A percentile compares a stretch with the other conserved stretches of the same genome.
phyloP scores from a whole-genome alignment of 345 rosid genomes.

The Salix dunnii region DNA sequence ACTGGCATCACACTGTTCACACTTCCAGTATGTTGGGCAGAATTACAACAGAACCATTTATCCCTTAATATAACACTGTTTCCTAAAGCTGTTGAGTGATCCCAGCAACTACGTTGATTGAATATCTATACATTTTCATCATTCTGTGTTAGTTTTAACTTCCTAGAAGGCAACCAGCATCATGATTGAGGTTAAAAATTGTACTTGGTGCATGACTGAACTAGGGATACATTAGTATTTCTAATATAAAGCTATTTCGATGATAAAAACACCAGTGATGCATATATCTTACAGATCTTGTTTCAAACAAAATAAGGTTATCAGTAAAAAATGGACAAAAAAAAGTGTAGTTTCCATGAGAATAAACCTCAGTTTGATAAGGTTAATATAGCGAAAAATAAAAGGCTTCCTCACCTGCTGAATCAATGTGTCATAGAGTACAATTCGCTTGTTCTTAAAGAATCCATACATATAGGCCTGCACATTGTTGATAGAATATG shows the following conservation, averaged over 20 bases:
- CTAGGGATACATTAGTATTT: not conserved
- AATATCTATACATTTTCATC: not conserved
- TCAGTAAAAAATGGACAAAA: not conserved
- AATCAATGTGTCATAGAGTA: constrained; percentile 92
- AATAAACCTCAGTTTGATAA: not conserved
- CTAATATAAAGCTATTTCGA: not conserved
- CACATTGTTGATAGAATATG: constrained; percentile 17
- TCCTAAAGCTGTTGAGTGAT: not conserved
- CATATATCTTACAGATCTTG: not conserved
- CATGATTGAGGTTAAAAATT: not conserved
- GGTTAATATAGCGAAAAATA: not conserved
- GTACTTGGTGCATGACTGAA: not conserved
- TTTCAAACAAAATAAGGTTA: not conserved
- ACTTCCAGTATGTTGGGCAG: not conserved
- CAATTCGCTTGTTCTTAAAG: constrained; percentile 97
- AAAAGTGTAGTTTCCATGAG: not conserved
- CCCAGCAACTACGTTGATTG: not conserved
- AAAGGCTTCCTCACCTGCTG: constrained; percentile 63
- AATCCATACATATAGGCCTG: constrained; percentile 99
- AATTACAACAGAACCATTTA: not conserved
- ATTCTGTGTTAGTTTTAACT: not conserved
- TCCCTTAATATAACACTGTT: not conserved
- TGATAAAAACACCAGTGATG: not conserved
- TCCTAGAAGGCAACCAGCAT: not conserved
- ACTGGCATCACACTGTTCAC: not conserved